A percentile compares a stretch with the other conserved stretches of the same genome.
These are phyloP conservation scores for Coemansia sp. DNA, from an alignment of 192 early-diverging fungal genomes.

Conservation along the genomic window DNA sequence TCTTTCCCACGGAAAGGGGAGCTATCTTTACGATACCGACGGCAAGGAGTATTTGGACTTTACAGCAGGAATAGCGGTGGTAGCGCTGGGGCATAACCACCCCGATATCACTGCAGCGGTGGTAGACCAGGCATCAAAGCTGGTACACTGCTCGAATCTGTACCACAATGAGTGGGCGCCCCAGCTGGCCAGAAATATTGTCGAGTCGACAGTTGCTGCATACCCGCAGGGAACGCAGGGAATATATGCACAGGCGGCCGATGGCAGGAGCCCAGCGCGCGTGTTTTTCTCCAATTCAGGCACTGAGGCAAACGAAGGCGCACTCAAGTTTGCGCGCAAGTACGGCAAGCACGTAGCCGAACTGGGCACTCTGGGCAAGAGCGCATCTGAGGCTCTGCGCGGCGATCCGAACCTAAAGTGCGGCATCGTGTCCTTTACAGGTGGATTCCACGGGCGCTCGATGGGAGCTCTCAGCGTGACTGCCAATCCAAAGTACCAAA, in stretches of 20 bases:
- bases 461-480: constrained; percentile 97
- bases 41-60: constrained; percentile 87
- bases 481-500: constrained; percentile 89
- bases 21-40: constrained; percentile 72
- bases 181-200: constrained; percentile 69
- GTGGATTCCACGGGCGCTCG: constrained; percentile 95
- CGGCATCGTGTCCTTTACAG: constrained; percentile 79
- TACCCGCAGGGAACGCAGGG: constrained; percentile 53
- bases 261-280: constrained; percentile 53
- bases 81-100: constrained; percentile 87
- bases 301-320: constrained; percentile 98
- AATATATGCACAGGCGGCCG: constrained; percentile 33
- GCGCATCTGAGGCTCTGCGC: constrained; percentile 50
- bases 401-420: constrained; percentile 62
- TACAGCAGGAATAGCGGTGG: constrained; percentile 95
- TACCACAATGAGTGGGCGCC: constrained; percentile 90
- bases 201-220: constrained; percentile 58
- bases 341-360: constrained; percentile 60
- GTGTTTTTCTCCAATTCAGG: constrained; percentile 97
- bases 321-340: constrained; percentile 95
- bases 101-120: constrained; percentile 70
- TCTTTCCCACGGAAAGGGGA: constrained; percentile 81
- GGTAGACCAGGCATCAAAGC: constrained; percentile 77
- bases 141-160: constrained; percentile 89
- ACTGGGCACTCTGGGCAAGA: constrained; percentile 35